phyloP scores from a whole-genome alignment of 1,139 yeast species.

The Taphrina betulina region DNA sequence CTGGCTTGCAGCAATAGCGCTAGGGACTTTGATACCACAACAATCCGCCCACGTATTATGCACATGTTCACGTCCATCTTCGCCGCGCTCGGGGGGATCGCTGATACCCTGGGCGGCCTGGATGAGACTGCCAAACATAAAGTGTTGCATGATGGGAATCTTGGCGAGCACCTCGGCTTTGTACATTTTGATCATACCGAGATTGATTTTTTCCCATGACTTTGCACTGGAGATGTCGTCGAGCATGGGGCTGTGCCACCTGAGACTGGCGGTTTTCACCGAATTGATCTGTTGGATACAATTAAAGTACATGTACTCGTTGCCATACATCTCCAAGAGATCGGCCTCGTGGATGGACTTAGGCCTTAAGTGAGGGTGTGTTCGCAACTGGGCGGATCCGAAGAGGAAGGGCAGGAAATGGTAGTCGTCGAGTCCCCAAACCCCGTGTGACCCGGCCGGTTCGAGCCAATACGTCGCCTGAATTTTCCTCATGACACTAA shows the following conservation, averaged over 20 bases:
- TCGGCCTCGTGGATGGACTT: constrained; percentile 81
- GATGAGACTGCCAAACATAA: constrained; percentile 66
- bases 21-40: constrained; percentile 94
- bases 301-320: constrained; percentile 78
- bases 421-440: constrained; percentile 97
- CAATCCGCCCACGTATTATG: constrained; percentile 92
- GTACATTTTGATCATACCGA: constrained; percentile 96
- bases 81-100: constrained; percentile 33
- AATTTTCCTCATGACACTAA: constrained; percentile 48
- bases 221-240: constrained; percentile 94
- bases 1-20: constrained; percentile 77
- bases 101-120: constrained; percentile 37
- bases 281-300: constrained; percentile 80
- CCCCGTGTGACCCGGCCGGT: constrained; percentile 94
- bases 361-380: constrained; percentile 77
- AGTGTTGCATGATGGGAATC: constrained; percentile 91
- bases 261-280: constrained; percentile 74
- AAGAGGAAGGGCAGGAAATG: constrained; percentile 86
- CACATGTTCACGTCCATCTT: constrained; percentile 41
- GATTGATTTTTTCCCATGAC: constrained; percentile 59
- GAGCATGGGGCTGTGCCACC: constrained; percentile 98
- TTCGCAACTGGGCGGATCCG: constrained; percentile 79
- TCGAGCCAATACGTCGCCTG: constrained; percentile 75
- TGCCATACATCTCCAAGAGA: constrained; percentile 72
- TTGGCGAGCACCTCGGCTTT: constrained; percentile 85